Conservation (phyloP, 2,329 filamentous ascomycete genomes). For the Colletotrichum viniferum region DNA sequence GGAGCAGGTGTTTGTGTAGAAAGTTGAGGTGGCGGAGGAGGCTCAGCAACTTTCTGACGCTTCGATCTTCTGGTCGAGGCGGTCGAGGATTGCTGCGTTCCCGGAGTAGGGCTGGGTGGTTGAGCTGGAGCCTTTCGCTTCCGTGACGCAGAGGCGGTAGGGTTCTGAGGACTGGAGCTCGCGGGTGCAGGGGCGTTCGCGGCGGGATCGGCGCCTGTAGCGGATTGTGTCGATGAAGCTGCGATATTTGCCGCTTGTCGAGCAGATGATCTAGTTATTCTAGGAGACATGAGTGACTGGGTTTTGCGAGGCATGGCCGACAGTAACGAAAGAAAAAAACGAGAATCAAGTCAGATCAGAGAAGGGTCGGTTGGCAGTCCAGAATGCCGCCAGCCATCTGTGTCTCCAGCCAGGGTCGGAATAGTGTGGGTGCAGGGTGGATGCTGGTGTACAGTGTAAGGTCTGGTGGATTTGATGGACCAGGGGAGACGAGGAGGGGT, state of each 20-base stretch:
- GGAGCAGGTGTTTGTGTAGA: slow-evolving; percentile 14
- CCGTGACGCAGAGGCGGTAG: slow-evolving; percentile 55
- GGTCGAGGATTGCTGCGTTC: slow-evolving; percentile 13
- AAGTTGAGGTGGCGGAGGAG: slow-evolving; percentile 37
- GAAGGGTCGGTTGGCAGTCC: neutral
- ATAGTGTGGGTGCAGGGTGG: neutral
- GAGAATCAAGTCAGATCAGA: slow-evolving; percentile 10
- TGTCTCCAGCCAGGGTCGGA: slow-evolving; percentile 3
- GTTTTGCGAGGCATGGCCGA: slow-evolving; percentile 21
- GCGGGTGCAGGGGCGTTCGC: slow-evolving; percentile 45
- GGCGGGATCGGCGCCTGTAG: slow-evolving; percentile 42
- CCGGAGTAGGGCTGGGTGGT: slow-evolving; percentile 49
- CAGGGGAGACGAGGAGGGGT: neutral
- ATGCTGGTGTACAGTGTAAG: slow-evolving; percentile 21
- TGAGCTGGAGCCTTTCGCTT: slow-evolving; percentile 77
- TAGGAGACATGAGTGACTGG: slow-evolving; percentile 85
- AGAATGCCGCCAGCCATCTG: slow-evolving; percentile 4
- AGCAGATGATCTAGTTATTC: slow-evolving; percentile 94
- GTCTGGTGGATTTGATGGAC: slow-evolving; percentile 12
- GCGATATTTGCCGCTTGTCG: slow-evolving; percentile 78
- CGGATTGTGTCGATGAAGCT: slow-evolving; percentile 48
- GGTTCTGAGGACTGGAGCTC: slow-evolving; percentile 44
- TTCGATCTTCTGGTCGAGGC: slow-evolving; percentile 67
- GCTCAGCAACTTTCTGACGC: slow-evolving; percentile 69
- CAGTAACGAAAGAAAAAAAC: slow-evolving; percentile 12